Base-by-base conservation (phyloP, 768 basidiomycete species). In the Termitomyces sp. region DNA sequence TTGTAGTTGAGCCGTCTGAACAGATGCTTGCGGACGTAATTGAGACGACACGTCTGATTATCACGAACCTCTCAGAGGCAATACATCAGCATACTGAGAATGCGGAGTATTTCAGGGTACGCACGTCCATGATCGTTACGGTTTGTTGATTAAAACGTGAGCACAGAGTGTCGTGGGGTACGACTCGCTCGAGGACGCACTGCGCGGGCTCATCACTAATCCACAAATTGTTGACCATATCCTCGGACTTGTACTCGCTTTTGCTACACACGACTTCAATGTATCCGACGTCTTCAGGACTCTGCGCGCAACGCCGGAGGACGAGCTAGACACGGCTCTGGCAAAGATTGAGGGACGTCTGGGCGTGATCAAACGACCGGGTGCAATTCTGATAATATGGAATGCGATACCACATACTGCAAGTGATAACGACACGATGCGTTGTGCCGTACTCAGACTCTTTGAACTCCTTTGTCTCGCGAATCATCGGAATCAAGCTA, bases 401-500 rank as follows among this genome's bases (percentile, higher is more conserved):
- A 73, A 78, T 13, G 69, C 81, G 20, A 67, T 80, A 13, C 70
- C 74, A 41, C 74, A 70, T 39, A 65, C 69, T 22, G 65, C 68
- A 36, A 59, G 68, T 36, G 70, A 72, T 29, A 76, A 80, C 54
- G 48, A 64, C 0, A 63, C 71, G 18, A 70, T 85, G 62, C 81
- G 85, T 12, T 81, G 83, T 57, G 75, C 77, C 22, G 68, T 84
- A 8, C 81, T 81, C 68, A 86, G 81, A 63, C 68, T 88, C 12
- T 70, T 90, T 52, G 91, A 92, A 58, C 73, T 80, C 3, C 73
- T 92, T 3, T 78, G 82, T 5, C 73, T 73, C 7, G 73, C 78
- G 31, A 84, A 77, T 57, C 91, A 92, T 68, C 76, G 86, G 36
- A 92, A 92, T 65, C 83, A 84, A 22, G 86, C 83, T 10, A 71